Evolutionary conservation across 2,329 filamentous ascomycete species (phyloP), one percentile per base, ranked within the genome.

Genomic region (Diaporthe amygdali): DNA sequence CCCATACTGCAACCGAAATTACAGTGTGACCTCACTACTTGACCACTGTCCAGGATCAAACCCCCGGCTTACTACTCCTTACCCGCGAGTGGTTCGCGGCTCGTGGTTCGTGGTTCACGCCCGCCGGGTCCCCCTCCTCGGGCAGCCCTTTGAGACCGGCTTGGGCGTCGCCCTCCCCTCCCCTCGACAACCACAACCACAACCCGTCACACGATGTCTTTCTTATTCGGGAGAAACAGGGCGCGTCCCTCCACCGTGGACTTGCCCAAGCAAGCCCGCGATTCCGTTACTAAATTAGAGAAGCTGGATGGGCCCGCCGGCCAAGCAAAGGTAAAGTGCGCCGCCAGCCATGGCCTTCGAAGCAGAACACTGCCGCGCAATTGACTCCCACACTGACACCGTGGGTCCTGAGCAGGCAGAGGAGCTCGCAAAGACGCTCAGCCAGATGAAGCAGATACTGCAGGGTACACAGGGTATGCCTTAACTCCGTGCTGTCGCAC

Each of bases 391-490:
- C 15, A 30, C 69, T 71, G 71, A 71, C 54, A 41, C 12, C 5
- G 27, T 46, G 41, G 32, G 10, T 25, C n/a, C 27, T 25, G 9
- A 46, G 64, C 77, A 97, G 95, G 89, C 92, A 73, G 96, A 98
- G 79, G 95, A 98, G 79, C 88, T 99, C 74, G 88, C 94, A 61
- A 94, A 94, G 79, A 92, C 95, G 76, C 89, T 99, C 74, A 88
- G 89, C 66, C 94, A 97, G 81, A 97, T 98, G 92, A 98, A 98
- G 82, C 85, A 95, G 74, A 91, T 96, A 72, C 90, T 99, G 17
- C 96, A 98, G 86, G 96, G 96, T 75, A 97, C 95, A 72, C 94
- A 94, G 82, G 95, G 95, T 97, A 87, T 37, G 69, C 37, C 55
- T 52, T 51, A 8, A 20, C 44, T 52, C 37, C 22, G 22, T n/a